Conservation (phyloP, 2,329 filamentous ascomycete species). For the Alternaria dauci region DNA sequence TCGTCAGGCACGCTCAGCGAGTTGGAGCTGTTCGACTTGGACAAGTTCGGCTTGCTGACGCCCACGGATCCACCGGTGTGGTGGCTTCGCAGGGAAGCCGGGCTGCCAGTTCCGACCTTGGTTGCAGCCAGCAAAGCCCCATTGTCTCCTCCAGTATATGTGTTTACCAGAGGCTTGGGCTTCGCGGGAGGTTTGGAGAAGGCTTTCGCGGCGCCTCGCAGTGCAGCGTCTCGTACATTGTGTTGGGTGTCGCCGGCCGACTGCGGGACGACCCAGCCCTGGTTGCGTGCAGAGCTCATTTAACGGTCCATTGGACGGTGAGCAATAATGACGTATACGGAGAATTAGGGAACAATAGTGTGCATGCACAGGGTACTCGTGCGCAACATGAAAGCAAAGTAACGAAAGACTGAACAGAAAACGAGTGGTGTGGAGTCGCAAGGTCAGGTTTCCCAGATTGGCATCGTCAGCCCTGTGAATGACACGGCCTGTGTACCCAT, state of each 20-base stretch:
- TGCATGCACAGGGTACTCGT: slow-evolving; percentile 14
- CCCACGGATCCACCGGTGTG: slow-evolving; percentile 43
- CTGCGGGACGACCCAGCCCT: slow-evolving; percentile 37
- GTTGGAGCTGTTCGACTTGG: slow-evolving; percentile 42
- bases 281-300: slow-evolving; percentile 49
- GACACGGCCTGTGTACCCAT: slow-evolving; percentile 12
- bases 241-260: slow-evolving; percentile 46
- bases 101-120: slow-evolving; percentile 47
- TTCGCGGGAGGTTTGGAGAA: slow-evolving; percentile 57
- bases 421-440: slow-evolving; percentile 19
- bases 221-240: slow-evolving; percentile 56
- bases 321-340: slow-evolving; percentile 24
- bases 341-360: slow-evolving; percentile 3
- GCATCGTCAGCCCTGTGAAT: slow-evolving; percentile 17
- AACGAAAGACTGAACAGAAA: slow-evolving; percentile 26
- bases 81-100: slow-evolving; percentile 38
- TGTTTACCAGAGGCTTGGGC: slow-evolving; percentile 52
- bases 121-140: slow-evolving; percentile 58
- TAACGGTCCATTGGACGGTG: slow-evolving; percentile 45
- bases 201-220: slow-evolving; percentile 59
- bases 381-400: slow-evolving; percentile 15
- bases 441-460: slow-evolving; percentile 16
- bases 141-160: slow-evolving; percentile 52
- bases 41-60: slow-evolving; percentile 34
- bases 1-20: slow-evolving; percentile 43